phyloP scores from a whole-genome alignment of 148 eudicot species.

The Polygonum maritimum region DNA sequence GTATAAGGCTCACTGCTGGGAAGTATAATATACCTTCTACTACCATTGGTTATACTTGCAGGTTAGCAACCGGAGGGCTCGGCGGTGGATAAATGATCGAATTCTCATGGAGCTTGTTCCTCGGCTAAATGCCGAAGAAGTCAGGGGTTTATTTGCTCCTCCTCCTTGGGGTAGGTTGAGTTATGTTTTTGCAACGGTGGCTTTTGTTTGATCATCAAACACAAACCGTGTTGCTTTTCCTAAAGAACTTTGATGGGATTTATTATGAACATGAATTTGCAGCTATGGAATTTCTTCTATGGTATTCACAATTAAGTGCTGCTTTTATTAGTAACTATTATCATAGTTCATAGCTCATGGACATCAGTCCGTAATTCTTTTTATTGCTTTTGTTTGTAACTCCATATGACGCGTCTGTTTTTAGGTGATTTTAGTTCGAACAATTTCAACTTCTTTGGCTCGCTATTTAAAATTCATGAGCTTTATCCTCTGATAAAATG shows the following conservation, averaged over 20 bases:
- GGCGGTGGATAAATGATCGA: constrained; percentile 80
- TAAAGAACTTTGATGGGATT: background rate
- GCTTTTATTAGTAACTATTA: background rate
- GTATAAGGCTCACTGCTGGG: background rate
- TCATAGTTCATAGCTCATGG: background rate
- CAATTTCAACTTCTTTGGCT: background rate
- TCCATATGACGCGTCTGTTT: background rate
- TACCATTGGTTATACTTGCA: constrained; percentile 15
- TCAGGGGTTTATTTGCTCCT: constrained; percentile 92
- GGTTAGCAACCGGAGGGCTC: constrained; percentile 85
- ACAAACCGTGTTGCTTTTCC: background rate
- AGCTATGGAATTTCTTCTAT: background rate
- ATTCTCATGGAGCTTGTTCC: constrained; percentile 93
- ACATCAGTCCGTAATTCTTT: background rate
- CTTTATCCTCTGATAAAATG: background rate
- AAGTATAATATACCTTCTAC: background rate
- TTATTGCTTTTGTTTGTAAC: background rate
- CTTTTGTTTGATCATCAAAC: background rate
- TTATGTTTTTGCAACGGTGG: no score
- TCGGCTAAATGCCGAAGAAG: constrained; percentile 73
- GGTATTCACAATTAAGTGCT: background rate
- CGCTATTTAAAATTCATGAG: background rate
- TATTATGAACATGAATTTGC: background rate
- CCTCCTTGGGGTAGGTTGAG: constrained; percentile 77
- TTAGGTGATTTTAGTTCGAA: background rate